Base-by-base conservation (phyloP, 2,329 filamentous ascomycete genomes). In the Lasiodiplodia hormozganensis region DNA sequence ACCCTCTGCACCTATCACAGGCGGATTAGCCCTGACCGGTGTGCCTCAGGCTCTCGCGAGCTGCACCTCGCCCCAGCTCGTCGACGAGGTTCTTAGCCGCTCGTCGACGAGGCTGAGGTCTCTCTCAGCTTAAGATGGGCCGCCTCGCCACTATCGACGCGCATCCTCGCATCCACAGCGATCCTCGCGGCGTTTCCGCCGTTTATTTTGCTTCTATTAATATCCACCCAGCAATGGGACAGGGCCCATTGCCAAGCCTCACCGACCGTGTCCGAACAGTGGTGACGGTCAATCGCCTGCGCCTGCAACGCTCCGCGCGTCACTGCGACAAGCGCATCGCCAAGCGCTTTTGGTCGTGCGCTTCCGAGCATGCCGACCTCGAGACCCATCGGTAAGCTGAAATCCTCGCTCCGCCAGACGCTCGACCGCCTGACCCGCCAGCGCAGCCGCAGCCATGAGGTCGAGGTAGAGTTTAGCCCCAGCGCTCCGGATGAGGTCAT, bases 391-490 rank as follows among this genome's bases (percentile, higher is more conserved):
- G 25, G 62, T 56, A 65, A 65, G 62, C 34, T 40, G 18, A 1
- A 21, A 47, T 43, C 28, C 36, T 56, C 21, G 62, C 49, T 21
- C 21, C n/a, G n/a, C 52, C 31, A 16, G 47, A 65, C 40, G 62
- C 31, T 65, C 43, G 47, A 18, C 28, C 25, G 18, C 28, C 62
- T 53, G 62, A 65, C 51, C 43, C 51, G 14, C 34, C 10, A 34
- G 51, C 60, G 60, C 31, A 68, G 66, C 28, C 66, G 23, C 28
- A 57, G 36, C 57, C 43, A 36, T 68, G 66, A 68, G 47, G 66
- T 68, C 66, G 36, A 68, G 38, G 57, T 43, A 62, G 62, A 54
- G 66, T 62, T 68, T 36, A 56, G 66, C 34, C 62, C 56, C 43
- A 31, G 36, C 58, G 28, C 47, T 14, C n/a, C 23, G 47, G 21